phyloP scores from a whole-genome alignment of 768 basidiomycete genomes.

The Hypholoma fasciculare region DNA sequence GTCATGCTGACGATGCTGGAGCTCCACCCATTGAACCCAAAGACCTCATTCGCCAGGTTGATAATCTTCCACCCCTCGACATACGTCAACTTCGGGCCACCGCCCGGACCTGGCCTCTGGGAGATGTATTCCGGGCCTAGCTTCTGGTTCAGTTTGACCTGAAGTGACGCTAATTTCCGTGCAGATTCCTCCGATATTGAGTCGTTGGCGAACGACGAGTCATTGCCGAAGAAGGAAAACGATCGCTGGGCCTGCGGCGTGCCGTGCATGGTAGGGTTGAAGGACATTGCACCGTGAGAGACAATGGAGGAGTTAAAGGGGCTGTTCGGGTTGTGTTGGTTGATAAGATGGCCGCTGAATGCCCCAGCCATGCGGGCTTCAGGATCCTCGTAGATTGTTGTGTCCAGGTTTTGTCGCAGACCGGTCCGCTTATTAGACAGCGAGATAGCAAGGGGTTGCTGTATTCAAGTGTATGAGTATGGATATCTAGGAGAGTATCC shows the following conservation, averaged over 20 bases:
- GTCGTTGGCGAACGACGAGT: conserved; percentile 15
- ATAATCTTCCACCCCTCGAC: conserved; percentile 98
- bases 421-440: neutral
- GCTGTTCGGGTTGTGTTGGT: conserved; percentile 41
- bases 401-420: neutral
- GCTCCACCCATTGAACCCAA: conserved; percentile 97
- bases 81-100: conserved; percentile 87
- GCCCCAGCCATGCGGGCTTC: conserved; percentile 50
- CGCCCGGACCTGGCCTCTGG: conserved; percentile 84
- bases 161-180: conserved; percentile 67
- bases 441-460: too few relatives aligned
- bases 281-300: conserved; percentile 59
- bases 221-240: conserved; percentile 23
- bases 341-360: conserved; percentile 58
- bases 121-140: conserved; percentile 95
- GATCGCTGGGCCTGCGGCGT: conserved; percentile 31
- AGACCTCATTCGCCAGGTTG: conserved; percentile 96
- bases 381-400: neutral
- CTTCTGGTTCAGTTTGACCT: conserved; percentile 81
- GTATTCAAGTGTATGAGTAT: too few relatives aligned
- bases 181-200: conserved; percentile 64
- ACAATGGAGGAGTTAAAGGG: conserved; percentile 33
- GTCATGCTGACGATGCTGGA: conserved; percentile 73
- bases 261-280: conserved; percentile 62
- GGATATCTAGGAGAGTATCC: neutral